Evolutionary conservation across 176 grass and related monocot genomes (phyloP).

Genomic region (Aegilops sharonensis): DNA sequence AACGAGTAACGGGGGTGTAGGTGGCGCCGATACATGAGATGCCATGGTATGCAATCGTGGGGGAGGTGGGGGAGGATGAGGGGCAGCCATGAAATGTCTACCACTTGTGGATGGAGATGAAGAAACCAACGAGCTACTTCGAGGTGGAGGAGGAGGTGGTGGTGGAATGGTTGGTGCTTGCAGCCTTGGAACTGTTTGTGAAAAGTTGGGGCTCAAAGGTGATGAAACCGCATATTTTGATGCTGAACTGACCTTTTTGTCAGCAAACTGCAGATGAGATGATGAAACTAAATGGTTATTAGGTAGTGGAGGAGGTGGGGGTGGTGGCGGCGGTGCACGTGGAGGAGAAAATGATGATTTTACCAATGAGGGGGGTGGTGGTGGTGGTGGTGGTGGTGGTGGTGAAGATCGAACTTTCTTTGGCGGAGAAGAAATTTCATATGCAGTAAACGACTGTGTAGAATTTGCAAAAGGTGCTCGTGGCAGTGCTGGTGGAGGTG

Average conservation of each 20-base stretch:
- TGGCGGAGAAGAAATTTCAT: conserved; percentile 17
- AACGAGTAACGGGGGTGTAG: conserved; percentile 22
- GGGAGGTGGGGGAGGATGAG: conserved; percentile 40
- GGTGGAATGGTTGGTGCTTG: conserved; percentile 11
- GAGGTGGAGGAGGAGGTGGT: conserved; percentile 36
- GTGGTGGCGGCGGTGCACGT: conserved; percentile 10
- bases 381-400: conserved; percentile 5
- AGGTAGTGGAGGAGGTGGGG: conserved; percentile 31
- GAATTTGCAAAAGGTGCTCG: conserved; percentile 27
- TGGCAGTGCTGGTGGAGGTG: conserved; percentile 1
- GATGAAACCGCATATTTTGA: conserved; percentile 1
- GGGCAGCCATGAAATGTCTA: conserved; percentile 19
- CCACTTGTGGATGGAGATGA: conserved; percentile 32
- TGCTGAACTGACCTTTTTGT: conserved; percentile 5
- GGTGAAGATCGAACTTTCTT: conserved; percentile 26
- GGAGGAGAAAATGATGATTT: conserved; percentile 23
- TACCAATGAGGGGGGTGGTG: conserved; percentile 1
- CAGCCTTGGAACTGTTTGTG: neutral
- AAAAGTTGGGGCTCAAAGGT: conserved; percentile 15
- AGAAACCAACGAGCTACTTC: conserved; percentile 18
- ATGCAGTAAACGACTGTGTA: neutral
- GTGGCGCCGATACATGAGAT: conserved; percentile 30
- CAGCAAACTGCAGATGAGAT: conserved; percentile 14
- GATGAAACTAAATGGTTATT: conserved; percentile 7
- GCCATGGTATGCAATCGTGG: conserved; percentile 20